Conservation (phyloP, 83 land plant species). For the Diphasiastrum complanatum region DNA sequence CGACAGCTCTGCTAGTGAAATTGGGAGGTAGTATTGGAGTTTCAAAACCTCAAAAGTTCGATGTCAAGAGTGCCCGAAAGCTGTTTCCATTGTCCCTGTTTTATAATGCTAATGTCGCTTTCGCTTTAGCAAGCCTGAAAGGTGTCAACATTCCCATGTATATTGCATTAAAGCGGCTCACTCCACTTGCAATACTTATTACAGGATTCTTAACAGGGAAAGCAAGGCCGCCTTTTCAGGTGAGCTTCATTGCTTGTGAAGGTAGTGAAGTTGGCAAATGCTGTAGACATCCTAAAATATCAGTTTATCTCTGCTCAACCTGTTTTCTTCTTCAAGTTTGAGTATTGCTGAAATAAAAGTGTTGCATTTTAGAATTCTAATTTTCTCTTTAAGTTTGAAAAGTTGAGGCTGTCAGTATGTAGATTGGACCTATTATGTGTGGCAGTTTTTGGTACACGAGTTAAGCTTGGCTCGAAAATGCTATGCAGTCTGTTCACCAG, state of each 20-base stretch:
- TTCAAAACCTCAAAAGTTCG: constrained; percentile 39
- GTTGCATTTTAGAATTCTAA: no score
- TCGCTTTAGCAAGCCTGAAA: constrained; percentile 83
- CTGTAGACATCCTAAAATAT: background rate
- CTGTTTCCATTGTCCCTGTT: constrained; percentile 66
- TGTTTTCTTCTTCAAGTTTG: background rate
- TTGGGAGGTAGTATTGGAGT: constrained; percentile 50
- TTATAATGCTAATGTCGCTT: constrained; percentile 90
- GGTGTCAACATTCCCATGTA: constrained; percentile 93
- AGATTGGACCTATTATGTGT: no score
- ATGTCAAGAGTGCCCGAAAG: constrained; percentile 45
- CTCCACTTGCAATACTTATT: constrained; percentile 73
- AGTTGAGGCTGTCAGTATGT: no score
- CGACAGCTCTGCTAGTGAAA: constrained; percentile 59
- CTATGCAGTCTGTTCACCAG: no score
- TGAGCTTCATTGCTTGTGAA: no score
- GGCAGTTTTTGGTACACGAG: no score
- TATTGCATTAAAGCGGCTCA: constrained; percentile 82
- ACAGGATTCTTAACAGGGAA: constrained; percentile 66
- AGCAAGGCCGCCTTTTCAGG: constrained; percentile 62
- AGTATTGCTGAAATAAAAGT: no score
- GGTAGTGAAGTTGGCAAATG: background rate
- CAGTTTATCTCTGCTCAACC: background rate
- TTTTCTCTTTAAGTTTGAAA: no score
- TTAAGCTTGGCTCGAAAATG: no score